phyloP scores from a whole-genome alignment of 164 flowering plant genomes.

The Euptelea pleiosperma region DNA sequence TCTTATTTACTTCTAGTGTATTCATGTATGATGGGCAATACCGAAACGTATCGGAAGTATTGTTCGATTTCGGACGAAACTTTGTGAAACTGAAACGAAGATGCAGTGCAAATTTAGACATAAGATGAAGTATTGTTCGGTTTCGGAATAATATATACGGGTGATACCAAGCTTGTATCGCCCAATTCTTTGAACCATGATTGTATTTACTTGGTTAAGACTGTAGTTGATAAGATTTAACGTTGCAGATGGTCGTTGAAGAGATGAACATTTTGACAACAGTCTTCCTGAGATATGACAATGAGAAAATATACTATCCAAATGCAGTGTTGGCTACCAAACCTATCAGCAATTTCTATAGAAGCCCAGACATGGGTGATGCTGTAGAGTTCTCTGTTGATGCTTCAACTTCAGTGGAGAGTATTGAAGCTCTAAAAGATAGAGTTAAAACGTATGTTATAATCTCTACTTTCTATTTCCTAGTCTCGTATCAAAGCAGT shows the following conservation, averaged over 20 bases:
- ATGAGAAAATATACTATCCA: constrained; percentile 76
- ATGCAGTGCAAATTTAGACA: too few species aligned
- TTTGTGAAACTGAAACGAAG: too few species aligned
- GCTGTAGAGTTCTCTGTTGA: constrained; percentile 62
- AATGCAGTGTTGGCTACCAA: constrained; percentile 61
- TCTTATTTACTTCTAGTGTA: background rate
- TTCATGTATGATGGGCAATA: too few species aligned
- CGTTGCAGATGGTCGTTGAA: constrained; percentile 71
- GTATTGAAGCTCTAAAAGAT: constrained; percentile 47
- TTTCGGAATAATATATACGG: too few species aligned
- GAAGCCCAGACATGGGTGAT: constrained; percentile 84
- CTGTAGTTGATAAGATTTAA: constrained; percentile 10
- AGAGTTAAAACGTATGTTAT: constrained; percentile 49
- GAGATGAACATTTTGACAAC: constrained; percentile 81
- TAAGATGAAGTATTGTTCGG: too few species aligned
- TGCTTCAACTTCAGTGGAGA: constrained; percentile 56
- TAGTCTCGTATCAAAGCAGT: background rate
- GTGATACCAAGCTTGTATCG: too few species aligned
- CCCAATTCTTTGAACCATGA: too few species aligned
- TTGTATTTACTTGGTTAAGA: background rate
- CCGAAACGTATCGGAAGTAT: too few species aligned
- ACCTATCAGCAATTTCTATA: constrained; percentile 72
- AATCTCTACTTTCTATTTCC: background rate
- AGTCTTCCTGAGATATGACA: constrained; percentile 66
- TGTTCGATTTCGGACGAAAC: too few species aligned